These are phyloP conservation scores for Candida sanyiensis DNA, from an alignment of 805 yeast genomes.

Conservation along the genomic window DNA sequence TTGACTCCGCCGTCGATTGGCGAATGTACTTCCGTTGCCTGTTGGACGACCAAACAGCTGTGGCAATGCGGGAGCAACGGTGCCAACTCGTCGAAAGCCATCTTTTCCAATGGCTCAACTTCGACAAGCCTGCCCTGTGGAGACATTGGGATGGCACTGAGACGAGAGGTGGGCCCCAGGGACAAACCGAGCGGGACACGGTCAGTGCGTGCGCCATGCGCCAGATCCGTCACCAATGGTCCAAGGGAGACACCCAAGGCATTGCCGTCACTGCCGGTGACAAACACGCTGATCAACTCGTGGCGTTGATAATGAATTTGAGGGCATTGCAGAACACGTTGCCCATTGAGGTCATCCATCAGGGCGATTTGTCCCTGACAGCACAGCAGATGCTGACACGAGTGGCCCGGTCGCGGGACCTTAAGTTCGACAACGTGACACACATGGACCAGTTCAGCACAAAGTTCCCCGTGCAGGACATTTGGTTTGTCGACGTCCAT, in stretches of 20 bases:
- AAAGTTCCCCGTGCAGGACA: constrained; percentile 28
- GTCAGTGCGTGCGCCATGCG: too few species aligned
- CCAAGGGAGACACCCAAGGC: too few species aligned
- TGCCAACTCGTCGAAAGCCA: background rate
- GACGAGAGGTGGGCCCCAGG: too few species aligned
- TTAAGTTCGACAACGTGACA: background rate
- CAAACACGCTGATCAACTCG: constrained; percentile 25
- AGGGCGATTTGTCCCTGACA: constrained; percentile 29
- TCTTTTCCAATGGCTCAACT: background rate
- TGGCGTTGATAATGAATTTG: constrained; percentile 35
- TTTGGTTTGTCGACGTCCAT: constrained; percentile 36
- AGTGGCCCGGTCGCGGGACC: constrained; percentile 27
- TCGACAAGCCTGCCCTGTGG: too few species aligned
- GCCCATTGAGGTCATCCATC: constrained; percentile 38
- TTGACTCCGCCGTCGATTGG: background rate
- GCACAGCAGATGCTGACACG: constrained; percentile 29
- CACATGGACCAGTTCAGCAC: background rate
- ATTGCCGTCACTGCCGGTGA: constrained; percentile 29
- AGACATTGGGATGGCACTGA: too few species aligned
- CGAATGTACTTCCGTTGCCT: background rate
- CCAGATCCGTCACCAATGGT: too few species aligned
- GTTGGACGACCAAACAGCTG: background rate
- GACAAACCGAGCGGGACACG: too few species aligned
- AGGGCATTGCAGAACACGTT: constrained; percentile 30
- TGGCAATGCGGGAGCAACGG: background rate